A percentile compares a stretch with the other conserved stretches of the same genome.
phyloP scores from a whole-genome alignment of 148 eudicot species.

The Salicornia ramosissima region DNA sequence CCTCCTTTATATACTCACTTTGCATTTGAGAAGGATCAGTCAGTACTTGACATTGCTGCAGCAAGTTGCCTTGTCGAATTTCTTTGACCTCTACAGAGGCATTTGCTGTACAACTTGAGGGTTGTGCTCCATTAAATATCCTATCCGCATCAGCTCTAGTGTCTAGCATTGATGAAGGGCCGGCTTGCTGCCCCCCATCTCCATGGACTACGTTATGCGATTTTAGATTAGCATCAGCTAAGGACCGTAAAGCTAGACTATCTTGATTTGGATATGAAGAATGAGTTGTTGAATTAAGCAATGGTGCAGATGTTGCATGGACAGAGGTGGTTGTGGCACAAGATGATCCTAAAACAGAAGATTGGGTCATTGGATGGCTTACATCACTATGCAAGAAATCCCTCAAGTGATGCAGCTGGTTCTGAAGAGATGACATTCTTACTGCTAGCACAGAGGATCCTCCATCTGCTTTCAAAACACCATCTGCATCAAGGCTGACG shows the following conservation, averaged over 20 bases:
- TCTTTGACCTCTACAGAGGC: conserved; percentile 27
- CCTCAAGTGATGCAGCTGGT: conserved; percentile 57
- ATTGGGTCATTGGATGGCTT: conserved; percentile 68
- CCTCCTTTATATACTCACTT: conserved; percentile 34
- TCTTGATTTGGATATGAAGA: conserved; percentile 43
- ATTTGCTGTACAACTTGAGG: conserved; percentile 32
- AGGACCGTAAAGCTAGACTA: conserved; percentile 26
- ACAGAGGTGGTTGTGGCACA: conserved; percentile 79
- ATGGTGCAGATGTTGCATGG: conserved; percentile 70
- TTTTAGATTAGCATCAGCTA: conserved; percentile 29
- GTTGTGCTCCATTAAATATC: conserved; percentile 28
- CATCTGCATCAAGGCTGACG: conserved; percentile 35
- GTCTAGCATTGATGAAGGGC: conserved; percentile 31
- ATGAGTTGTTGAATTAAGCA: conserved; percentile 55
- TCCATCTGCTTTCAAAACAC: conserved; percentile 41
- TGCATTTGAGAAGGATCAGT: conserved; percentile 32
- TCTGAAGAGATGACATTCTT: conserved; percentile 38
- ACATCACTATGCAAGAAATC: conserved; percentile 61
- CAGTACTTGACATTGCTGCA: conserved; percentile 22
- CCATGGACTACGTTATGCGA: conserved; percentile 25
- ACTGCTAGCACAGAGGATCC: conserved; percentile 33
- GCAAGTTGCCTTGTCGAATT: conserved; percentile 24
- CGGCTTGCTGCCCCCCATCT: conserved; percentile 33
- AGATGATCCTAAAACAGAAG: conserved; percentile 69
- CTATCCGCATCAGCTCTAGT: conserved; percentile 26